Conservation (phyloP, 768 basidiomycete genomes). For the Boletus vinaceobasis region DNA sequence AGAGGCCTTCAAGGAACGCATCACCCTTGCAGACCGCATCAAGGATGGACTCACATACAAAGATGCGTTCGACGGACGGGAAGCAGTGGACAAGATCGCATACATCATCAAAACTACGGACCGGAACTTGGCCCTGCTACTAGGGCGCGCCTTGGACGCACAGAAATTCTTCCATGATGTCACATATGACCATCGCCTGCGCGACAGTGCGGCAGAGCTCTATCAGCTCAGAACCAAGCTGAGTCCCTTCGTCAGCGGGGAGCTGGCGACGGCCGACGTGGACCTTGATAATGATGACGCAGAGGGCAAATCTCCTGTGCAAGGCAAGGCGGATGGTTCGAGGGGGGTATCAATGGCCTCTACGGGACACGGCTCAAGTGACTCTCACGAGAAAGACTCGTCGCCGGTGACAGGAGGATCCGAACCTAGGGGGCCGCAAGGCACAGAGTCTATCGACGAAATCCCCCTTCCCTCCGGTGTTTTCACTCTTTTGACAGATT, state of each 20-base stretch:
- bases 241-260: slow-evolving; percentile 82
- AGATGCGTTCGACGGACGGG: slow-evolving; percentile 94
- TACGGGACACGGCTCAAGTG: slow-evolving; percentile 32
- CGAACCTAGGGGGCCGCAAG: slow-evolving; percentile 32
- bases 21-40: slow-evolving; percentile 70
- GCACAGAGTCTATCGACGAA: slow-evolving; percentile 52
- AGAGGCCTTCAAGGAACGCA: slow-evolving; percentile 84
- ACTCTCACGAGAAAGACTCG: slow-evolving; percentile 34
- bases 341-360: slow-evolving; percentile 26
- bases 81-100: slow-evolving; percentile 95
- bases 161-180: slow-evolving; percentile 99
- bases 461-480: slow-evolving; percentile 84
- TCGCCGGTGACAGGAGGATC: slow-evolving; percentile 25
- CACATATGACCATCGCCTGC: slow-evolving; percentile 93
- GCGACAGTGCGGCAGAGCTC: slow-evolving; percentile 84
- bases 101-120: slow-evolving; percentile 99
- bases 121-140: slow-evolving; percentile 87
- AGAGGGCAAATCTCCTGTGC: slow-evolving; percentile 28
- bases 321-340: slow-evolving; percentile 15
- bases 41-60: slow-evolving; percentile 97
- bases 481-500: slow-evolving; percentile 94
- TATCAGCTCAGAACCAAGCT: slow-evolving; percentile 90
- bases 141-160: slow-evolving; percentile 94
- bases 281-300: slow-evolving; percentile 37
- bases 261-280: slow-evolving; percentile 40